Percentiles rank a stretch among this genome's conserved stretches.
Conservation (phyloP, 2,329 filamentous ascomycete species). For the Coccinonectria pachysandricola region DNA sequence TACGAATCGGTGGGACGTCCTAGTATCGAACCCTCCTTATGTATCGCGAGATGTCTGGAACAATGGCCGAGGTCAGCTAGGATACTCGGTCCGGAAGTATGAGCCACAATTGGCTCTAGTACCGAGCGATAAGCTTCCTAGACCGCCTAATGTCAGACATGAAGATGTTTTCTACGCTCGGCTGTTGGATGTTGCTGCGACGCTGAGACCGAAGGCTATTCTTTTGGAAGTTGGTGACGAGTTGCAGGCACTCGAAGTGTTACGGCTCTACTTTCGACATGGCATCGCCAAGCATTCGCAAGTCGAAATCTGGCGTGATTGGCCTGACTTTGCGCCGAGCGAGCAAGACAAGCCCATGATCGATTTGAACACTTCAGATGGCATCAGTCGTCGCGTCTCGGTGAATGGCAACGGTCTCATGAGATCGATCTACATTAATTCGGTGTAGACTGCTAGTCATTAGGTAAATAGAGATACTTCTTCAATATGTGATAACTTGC, state of each 20-base stretch:
- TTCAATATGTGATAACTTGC: no score
- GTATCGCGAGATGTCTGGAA: conserved; percentile 50
- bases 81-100: conserved; percentile 69
- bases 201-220: conserved; percentile 42
- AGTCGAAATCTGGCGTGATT: conserved; percentile 65
- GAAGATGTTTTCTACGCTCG: conserved; percentile 58
- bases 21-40: conserved; percentile 88
- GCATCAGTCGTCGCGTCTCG: conserved; percentile 17
- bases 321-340: conserved; percentile 34
- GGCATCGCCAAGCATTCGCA: conserved; percentile 19
- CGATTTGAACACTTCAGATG: conserved; percentile 10
- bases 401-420: conserved; percentile 38
- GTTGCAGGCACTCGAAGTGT: conserved; percentile 56
- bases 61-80: conserved; percentile 30
- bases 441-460: no score
- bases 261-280: conserved; percentile 31
- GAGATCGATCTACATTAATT: conserved; percentile 29
- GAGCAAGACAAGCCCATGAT: conserved; percentile 18
- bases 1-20: conserved; percentile 42
- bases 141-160: conserved; percentile 22
- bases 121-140: conserved; percentile 24
- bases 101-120: conserved; percentile 79
- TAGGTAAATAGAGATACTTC: no score
- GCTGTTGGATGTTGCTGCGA: conserved; percentile 45
- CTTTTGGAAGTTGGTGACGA: conserved; percentile 64